Conservation (phyloP, 805 yeast species). For the Suhomyces vadensis region DNA sequence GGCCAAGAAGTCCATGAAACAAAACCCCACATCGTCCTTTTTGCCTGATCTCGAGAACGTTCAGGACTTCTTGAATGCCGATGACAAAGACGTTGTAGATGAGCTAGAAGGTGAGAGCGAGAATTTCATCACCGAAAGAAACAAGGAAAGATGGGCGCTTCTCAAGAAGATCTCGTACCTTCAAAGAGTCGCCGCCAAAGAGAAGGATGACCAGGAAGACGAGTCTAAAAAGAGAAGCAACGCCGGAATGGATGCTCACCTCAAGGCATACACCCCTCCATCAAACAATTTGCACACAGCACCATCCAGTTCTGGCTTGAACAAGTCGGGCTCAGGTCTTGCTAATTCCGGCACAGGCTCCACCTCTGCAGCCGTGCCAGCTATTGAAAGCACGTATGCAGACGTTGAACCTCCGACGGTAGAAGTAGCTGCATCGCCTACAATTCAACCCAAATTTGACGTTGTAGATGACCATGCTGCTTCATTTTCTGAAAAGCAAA, state of each 20-base stretch:
- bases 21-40: conserved; percentile 32
- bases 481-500: conserved; percentile 8
- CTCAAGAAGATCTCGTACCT: conserved; percentile 69
- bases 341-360: not conserved
- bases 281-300: not conserved
- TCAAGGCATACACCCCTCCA: not conserved
- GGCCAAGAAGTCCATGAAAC: conserved; percentile 50
- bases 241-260: conserved; percentile 29
- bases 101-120: conserved; percentile 42
- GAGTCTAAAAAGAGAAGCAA: conserved; percentile 37
- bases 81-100: conserved; percentile 37
- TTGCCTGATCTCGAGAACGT: conserved; percentile 63
- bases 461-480: conserved; percentile 1
- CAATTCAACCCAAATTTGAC: not conserved
- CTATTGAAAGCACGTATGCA: conserved; percentile 7
- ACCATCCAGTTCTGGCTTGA: not conserved
- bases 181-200: conserved; percentile 63
- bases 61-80: conserved; percentile 52
- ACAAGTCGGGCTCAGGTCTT: not conserved
- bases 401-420: conserved; percentile 4
- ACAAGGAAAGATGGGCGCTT: conserved; percentile 67
- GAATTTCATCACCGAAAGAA: conserved; percentile 39
- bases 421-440: conserved; percentile 2
- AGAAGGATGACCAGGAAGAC: conserved; percentile 38
- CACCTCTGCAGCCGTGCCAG: no score